Percentiles rank a stretch among this genome's conserved stretches.
phyloP scores from a whole-genome alignment of 768 basidiomycete species.

The Leccinum arenicola region DNA sequence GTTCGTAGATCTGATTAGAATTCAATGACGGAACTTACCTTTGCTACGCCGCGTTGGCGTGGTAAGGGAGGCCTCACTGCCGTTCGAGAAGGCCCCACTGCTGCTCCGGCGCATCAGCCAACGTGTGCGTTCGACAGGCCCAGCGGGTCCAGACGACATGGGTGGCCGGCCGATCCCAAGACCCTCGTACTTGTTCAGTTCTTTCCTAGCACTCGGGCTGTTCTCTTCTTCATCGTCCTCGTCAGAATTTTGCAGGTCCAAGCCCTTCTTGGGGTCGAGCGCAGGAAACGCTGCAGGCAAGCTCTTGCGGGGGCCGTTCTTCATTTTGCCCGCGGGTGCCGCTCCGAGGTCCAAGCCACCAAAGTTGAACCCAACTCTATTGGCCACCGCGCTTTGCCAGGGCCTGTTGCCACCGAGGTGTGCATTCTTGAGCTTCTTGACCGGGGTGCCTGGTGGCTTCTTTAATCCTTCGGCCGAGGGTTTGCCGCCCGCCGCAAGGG shows the following conservation, averaged over 20 bases:
- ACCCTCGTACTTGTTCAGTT: slow-evolving; percentile 53
- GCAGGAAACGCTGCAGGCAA: slow-evolving; percentile 69
- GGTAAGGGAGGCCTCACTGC: slow-evolving; percentile 59
- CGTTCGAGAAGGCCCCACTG: slow-evolving; percentile 77
- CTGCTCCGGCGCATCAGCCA: slow-evolving; percentile 77
- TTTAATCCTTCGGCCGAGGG: slow-evolving; percentile 44
- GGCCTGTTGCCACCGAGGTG: slow-evolving; percentile 58
- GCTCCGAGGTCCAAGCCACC: slow-evolving; percentile 37
- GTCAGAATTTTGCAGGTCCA: slow-evolving; percentile 43
- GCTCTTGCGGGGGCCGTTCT: slow-evolving; percentile 64
- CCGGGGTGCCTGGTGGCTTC: slow-evolving; percentile 75
- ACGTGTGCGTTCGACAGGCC: slow-evolving; percentile 43
- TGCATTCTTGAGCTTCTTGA: slow-evolving; percentile 68
- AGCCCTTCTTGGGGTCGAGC: slow-evolving; percentile 31
- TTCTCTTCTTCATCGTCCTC: slow-evolving; percentile 61
- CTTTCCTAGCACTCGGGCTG: slow-evolving; percentile 59
- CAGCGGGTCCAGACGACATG: slow-evolving; percentile 25
- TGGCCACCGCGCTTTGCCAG: slow-evolving; percentile 79
- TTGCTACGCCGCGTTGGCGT: slow-evolving; percentile 62
- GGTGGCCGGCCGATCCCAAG: slow-evolving; percentile 64
- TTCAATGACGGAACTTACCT: slow-evolving; percentile 49
- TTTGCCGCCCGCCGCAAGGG: slow-evolving; percentile 58
- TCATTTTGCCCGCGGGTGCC: slow-evolving; percentile 39
- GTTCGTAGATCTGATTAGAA: slow-evolving; percentile 14
- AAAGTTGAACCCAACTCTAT: slow-evolving; percentile 58